Conservation (phyloP, 164 flowering plant species). For the Vitis riparia region DNA sequence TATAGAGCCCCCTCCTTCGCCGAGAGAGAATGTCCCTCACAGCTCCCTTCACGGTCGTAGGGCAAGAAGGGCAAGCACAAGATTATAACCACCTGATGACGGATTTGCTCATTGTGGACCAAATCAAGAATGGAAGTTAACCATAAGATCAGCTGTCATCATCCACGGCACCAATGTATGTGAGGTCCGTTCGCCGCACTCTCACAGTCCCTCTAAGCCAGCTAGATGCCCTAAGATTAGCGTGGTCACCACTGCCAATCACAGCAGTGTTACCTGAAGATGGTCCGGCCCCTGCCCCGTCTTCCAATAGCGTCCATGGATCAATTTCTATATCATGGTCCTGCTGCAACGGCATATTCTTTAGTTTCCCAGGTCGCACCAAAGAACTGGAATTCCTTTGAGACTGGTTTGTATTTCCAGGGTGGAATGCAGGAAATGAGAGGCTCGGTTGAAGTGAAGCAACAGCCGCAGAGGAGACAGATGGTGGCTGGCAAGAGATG, state of each 20-base stretch:
- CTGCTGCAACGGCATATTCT: constrained; percentile 35
- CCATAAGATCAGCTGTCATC: constrained; percentile 71
- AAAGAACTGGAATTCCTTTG: constrained; percentile 37
- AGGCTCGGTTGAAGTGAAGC: constrained; percentile 51
- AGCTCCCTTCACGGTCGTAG: constrained; percentile 17
- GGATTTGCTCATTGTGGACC: constrained; percentile 17
- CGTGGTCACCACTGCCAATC: constrained; percentile 54
- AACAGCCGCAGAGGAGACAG: constrained; percentile 50
- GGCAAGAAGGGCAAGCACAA: neutral
- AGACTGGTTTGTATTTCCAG: constrained; percentile 24
- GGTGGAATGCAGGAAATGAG: constrained; percentile 7
- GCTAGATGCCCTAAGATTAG: constrained; percentile 70
- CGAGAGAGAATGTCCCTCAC: constrained; percentile 20
- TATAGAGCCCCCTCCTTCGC: neutral
- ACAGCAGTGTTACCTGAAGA: constrained; percentile 46
- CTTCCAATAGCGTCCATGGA: constrained; percentile 92
- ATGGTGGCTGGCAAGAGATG: constrained; percentile 72
- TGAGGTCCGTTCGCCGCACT: constrained; percentile 87
- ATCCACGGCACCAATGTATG: constrained; percentile 84
- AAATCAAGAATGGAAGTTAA: constrained; percentile 21
- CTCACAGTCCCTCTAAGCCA: constrained; percentile 95
- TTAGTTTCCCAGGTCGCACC: constrained; percentile 51
- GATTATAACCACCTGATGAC: constrained; percentile 11
- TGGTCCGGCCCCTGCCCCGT: constrained; percentile 74
- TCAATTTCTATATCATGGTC: constrained; percentile 77